Evolutionary conservation across 2,329 filamentous ascomycete species (phyloP).

Genomic region (Colletotrichum sp.): DNA sequence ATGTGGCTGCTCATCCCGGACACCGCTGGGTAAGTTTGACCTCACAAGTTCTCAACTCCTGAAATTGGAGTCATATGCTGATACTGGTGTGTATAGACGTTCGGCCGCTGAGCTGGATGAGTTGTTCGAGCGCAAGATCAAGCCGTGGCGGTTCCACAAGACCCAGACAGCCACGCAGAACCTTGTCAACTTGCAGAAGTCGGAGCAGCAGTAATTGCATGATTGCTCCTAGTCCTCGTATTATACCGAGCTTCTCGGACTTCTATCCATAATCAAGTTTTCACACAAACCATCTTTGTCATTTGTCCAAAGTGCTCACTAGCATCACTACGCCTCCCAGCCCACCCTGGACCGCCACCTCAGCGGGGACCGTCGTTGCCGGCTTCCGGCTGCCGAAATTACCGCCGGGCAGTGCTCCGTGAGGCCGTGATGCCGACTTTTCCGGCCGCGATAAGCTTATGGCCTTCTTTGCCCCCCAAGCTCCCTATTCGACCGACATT

Average conservation of each 20-base stretch:
- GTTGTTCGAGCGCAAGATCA: constrained; percentile 30
- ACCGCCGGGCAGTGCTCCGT: neutral
- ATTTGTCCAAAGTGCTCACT: neutral
- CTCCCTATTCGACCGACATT: neutral
- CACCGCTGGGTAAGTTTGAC: neutral
- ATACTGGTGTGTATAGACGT: neutral
- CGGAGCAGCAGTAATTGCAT: neutral
- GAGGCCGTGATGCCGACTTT: neutral
- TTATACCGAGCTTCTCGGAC: neutral
- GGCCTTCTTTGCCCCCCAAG: neutral
- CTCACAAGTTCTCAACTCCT: neutral
- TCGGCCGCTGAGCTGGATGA: constrained; percentile 30
- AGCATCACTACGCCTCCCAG: neutral
- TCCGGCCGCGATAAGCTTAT: neutral
- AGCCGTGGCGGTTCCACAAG: constrained; percentile 28
- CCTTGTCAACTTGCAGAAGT: neutral
- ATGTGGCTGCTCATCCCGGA: constrained; percentile 22
- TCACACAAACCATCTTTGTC: neutral
- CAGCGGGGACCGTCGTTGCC: neutral
- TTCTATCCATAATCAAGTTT: neutral
- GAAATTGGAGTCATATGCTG: too few relatives aligned
- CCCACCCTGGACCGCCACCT: neutral
- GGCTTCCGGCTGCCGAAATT: neutral
- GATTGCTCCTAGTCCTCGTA: too few relatives aligned
- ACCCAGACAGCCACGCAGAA: constrained; percentile 14